Evolutionary conservation across 2,329 filamentous ascomycete genomes (phyloP), one percentile per base, ranked within the genome.

Genomic region (Cladosporium sp.): DNA sequence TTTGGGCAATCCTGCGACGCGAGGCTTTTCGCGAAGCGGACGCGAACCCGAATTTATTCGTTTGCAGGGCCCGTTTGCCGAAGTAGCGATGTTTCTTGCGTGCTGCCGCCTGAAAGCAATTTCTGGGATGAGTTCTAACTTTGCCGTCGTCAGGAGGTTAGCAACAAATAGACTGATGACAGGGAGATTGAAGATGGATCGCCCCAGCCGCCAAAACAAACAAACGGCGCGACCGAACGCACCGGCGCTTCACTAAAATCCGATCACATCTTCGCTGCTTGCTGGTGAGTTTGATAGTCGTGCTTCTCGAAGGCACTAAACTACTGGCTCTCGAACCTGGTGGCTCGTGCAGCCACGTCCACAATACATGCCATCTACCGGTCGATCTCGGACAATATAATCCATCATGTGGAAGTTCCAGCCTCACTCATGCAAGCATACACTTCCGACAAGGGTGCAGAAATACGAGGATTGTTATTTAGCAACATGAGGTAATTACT

Each of bases 331-430:
- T 54, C 51, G 51, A 30, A 32, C 11, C 7, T 28, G 4, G 16
- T 30, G 51, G 51, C 51, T 54, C 51, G 51, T 54, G 51, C 51
- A 21, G 26, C 51, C 51, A 54, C 51, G 26, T 30, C 51, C n/a
- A 21, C 39, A 46, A 46, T 11, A 36, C 28, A 28, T 7, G 4
- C n/a, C 39, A 46, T 46, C 5, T 54, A 21, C 51, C 26, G 51
- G 51, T n/a, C 51, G 51, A 54, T 54, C 51, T 32, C 26, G 28
- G 10, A 54, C 13, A 21, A 54, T 21, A 54, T 10, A 2, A 43
- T 21, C 21, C 10, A 46, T 21, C 18, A 43, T 43, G 18, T 46
- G 2, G 21, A 13, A 13, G n/a, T 46, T 46, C 39, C 28, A 28
- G 4, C 39, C 8, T n/a, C 39, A 46, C 10, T n/a, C 8, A 46